These are phyloP conservation scores for Nicotiana rustica DNA, from an alignment of 305 asterid genomes.

Conservation along the genomic window DNA sequence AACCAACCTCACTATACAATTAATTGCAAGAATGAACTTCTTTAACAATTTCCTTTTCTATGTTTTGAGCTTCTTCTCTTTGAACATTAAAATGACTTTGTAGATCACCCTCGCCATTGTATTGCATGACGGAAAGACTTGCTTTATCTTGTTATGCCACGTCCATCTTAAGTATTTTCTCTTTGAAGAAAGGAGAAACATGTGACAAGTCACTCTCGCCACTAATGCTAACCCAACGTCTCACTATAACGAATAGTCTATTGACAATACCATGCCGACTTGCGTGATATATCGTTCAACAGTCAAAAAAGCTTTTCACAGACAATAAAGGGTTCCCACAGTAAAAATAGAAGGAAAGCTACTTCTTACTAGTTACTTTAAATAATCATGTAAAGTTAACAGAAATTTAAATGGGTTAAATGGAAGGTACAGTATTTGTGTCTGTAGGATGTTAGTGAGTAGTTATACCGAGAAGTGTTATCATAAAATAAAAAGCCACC, in stretches of 20 bases:
- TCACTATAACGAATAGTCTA: slow-evolving; percentile 8
- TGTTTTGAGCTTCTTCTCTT: background rate
- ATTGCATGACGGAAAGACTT: background rate
- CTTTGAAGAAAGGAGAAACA: background rate
- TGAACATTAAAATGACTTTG: background rate
- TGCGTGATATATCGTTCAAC: slow-evolving; percentile 16
- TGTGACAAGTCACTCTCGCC: slow-evolving; percentile 26
- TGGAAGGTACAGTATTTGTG: background rate
- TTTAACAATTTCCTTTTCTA: background rate
- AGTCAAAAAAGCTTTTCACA: background rate
- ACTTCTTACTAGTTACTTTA: background rate
- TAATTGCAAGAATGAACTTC: background rate
- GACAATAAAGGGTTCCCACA: background rate
- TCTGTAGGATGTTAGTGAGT: too few species aligned
- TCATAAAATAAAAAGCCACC: too few species aligned
- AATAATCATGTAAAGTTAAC: background rate
- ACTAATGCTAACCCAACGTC: slow-evolving; percentile 27
- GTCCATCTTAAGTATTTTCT: background rate
- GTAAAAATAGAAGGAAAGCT: background rate
- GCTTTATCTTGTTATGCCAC: background rate
- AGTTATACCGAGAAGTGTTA: too few species aligned
- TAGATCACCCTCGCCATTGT: background rate
- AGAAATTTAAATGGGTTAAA: background rate
- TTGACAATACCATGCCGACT: slow-evolving; percentile 20
- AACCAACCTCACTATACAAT: too few species aligned